A percentile compares a stretch with the other conserved stretches of the same genome.
Evolutionary conservation across 192 early-diverging fungal species (phyloP).

Genomic region (Endogone sp.): DNA sequence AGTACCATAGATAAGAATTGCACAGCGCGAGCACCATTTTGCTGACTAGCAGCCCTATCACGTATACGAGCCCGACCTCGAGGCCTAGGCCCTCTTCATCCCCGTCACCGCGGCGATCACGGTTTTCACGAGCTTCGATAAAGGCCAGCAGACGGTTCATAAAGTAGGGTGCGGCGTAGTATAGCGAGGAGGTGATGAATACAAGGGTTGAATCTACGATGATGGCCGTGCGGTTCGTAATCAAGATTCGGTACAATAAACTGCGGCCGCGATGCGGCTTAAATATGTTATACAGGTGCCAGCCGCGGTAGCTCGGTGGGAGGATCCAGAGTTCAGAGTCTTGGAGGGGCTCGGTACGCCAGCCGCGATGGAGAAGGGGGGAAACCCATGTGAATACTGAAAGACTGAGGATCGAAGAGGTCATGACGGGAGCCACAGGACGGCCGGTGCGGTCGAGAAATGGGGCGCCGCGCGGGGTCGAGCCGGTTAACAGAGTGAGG

Average conservation of each 20-base stretch:
- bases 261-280: conserved; percentile 9
- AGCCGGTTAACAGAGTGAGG: conserved; percentile 13
- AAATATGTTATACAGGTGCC: conserved; percentile 24
- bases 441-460: conserved; percentile 15
- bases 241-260: conserved; percentile 19
- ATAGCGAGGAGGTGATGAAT: conserved; percentile 13
- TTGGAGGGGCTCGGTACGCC: conserved; percentile 5
- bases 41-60: conserved; percentile 50
- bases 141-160: conserved; percentile 26
- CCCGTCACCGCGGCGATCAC: conserved; percentile 15
- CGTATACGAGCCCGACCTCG: conserved; percentile 47
- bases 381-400: conserved; percentile 20
- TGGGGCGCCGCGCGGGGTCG: conserved; percentile 22
- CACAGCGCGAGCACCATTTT: conserved; percentile 44
- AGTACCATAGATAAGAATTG: conserved; percentile 24
- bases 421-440: conserved; percentile 12
- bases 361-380: conserved; percentile 16
- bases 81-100: neutral
- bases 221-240: conserved; percentile 20
- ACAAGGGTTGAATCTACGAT: conserved; percentile 13
- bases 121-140: conserved; percentile 14
- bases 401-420: conserved; percentile 27
- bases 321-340: conserved; percentile 22
- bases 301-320: conserved; percentile 20
- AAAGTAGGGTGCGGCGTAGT: conserved; percentile 27